phyloP scores from a whole-genome alignment of 768 basidiomycete genomes.

The Thelephora aurantiotincta region DNA sequence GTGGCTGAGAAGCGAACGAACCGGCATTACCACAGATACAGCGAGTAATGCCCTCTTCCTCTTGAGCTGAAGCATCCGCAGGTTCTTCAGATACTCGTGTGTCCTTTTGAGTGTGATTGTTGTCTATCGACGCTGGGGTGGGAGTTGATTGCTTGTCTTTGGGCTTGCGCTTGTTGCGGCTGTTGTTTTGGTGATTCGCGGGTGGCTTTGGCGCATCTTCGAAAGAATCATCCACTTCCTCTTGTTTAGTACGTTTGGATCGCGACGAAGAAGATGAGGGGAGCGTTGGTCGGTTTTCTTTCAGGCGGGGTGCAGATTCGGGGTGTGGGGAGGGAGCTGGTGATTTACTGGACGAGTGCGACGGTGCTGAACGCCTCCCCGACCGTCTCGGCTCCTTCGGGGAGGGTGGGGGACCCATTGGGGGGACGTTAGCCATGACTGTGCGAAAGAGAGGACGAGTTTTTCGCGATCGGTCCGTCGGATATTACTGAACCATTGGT shows the following conservation, averaged over 20 bases:
- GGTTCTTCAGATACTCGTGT: constrained; percentile 27
- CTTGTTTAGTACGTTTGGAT: constrained; percentile 57
- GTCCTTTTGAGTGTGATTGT: constrained; percentile 15
- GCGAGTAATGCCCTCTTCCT: constrained; percentile 55
- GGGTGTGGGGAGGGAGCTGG: constrained; percentile 49
- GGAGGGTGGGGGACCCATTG: constrained; percentile 69
- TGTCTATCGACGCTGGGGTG: constrained; percentile 16
- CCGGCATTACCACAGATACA: constrained; percentile 79
- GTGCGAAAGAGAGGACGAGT: too few relatives aligned
- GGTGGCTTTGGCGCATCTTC: constrained; percentile 34
- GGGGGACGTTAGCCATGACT: constrained; percentile 43
- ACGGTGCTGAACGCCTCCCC: constrained; percentile 56
- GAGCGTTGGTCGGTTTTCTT: constrained; percentile 14
- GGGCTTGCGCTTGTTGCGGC: constrained; percentile 45
- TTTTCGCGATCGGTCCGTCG: too few relatives aligned
- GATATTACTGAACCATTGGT: too few relatives aligned
- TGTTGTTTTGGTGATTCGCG: constrained; percentile 18
- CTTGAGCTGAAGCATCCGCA: constrained; percentile 37
- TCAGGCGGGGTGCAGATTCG: constrained; percentile 21
- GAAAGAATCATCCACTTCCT: constrained; percentile 52
- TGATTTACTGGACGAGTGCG: constrained; percentile 56
- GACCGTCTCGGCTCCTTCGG: constrained; percentile 69
- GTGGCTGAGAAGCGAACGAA: constrained; percentile 22
- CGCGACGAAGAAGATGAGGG: constrained; percentile 16
- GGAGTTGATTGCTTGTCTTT: constrained; percentile 30